A percentile compares a stretch with the other conserved stretches of the same genome.
Evolutionary conservation across 2,329 filamentous ascomycete genomes (phyloP).

Genomic region (Phialophora verrucosa): DNA sequence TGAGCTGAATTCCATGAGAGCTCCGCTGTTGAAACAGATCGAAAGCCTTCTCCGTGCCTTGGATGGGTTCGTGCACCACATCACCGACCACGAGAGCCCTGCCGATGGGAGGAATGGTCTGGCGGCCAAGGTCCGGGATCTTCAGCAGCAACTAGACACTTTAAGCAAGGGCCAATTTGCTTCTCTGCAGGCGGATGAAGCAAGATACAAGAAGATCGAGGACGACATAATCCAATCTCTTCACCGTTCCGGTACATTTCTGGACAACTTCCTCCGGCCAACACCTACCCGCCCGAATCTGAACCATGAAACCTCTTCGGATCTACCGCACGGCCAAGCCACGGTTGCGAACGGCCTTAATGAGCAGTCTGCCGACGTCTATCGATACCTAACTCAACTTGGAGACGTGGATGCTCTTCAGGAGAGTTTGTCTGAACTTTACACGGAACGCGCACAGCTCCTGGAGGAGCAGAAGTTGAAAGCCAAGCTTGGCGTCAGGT

Average conservation of each 20-base stretch:
- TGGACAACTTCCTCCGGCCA: conserved; percentile 4
- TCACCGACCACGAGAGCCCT: background rate
- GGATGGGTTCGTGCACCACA: conserved; percentile 7
- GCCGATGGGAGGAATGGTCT: background rate
- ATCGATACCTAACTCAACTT: conserved; percentile 13
- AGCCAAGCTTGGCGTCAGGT: conserved; percentile 16
- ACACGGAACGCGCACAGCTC: conserved; percentile 2
- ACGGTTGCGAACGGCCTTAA: background rate
- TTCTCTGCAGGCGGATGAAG: conserved; percentile 7
- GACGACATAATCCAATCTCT: conserved; percentile 20
- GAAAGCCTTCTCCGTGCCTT: conserved; percentile 4
- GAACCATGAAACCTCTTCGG: background rate
- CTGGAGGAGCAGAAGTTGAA: conserved; percentile 13
- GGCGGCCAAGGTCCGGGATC: background rate
- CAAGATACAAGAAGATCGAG: conserved; percentile 7
- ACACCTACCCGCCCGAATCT: background rate
- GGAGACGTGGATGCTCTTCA: conserved; percentile 14
- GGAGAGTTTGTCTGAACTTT: conserved; percentile 9
- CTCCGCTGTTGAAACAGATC: background rate
- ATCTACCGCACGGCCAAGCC: background rate
- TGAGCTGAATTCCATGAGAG: conserved; percentile 16
- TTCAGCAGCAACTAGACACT: conserved; percentile 8
- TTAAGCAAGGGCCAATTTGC: conserved; percentile 12
- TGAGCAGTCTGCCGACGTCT: conserved; percentile 1
- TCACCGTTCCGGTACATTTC: conserved; percentile 3